phyloP scores from a whole-genome alignment of 2,329 filamentous ascomycete genomes.

The Sclerotinia trifoliorum region DNA sequence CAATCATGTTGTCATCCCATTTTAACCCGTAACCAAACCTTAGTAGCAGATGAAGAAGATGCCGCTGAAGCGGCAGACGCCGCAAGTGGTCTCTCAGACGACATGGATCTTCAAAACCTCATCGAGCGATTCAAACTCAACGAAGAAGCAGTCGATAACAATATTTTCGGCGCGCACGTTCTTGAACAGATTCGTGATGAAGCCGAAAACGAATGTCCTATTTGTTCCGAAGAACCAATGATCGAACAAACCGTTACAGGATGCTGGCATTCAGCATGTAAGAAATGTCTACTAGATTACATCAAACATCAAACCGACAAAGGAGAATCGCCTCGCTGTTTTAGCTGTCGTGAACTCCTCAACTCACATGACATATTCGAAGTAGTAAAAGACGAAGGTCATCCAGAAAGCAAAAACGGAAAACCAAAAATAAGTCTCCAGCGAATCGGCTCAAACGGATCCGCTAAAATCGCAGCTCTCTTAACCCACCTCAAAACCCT shows the following conservation, averaged over 20 bases:
- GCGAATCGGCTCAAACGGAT: conserved; percentile 64
- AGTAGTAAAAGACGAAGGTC: conserved; percentile 76
- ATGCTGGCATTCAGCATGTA: conserved; percentile 97
- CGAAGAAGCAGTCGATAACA: conserved; percentile 61
- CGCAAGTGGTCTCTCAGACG: conserved; percentile 79
- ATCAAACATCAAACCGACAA: conserved; percentile 84
- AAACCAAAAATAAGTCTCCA: conserved; percentile 59
- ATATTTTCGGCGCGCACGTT: conserved; percentile 79
- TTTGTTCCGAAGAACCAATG: conserved; percentile 96
- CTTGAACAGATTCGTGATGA: conserved; percentile 90
- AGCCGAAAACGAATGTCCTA: conserved; percentile 83
- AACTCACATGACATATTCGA: conserved; percentile 86
- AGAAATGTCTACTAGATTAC: conserved; percentile 84
- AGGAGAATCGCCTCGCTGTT: conserved; percentile 75
- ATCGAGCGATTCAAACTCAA: conserved; percentile 79
- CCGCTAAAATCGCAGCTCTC: conserved; percentile 82
- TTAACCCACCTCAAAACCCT: conserved; percentile 71
- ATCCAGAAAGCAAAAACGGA: conserved; percentile 46
- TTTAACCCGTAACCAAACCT: conserved; percentile 78
- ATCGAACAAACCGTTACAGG: conserved; percentile 89
- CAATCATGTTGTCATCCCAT: conserved; percentile 94
- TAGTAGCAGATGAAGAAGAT: conserved; percentile 85
- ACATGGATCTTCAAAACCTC: conserved; percentile 89
- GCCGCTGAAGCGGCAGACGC: conserved; percentile 75
- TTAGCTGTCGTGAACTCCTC: conserved; percentile 83